Percentiles rank a stretch among this genome's conserved stretches.
phyloP scores from a whole-genome alignment of 495 filamentous ascomycete genomes.

The Trichoderma orchidacearum region DNA sequence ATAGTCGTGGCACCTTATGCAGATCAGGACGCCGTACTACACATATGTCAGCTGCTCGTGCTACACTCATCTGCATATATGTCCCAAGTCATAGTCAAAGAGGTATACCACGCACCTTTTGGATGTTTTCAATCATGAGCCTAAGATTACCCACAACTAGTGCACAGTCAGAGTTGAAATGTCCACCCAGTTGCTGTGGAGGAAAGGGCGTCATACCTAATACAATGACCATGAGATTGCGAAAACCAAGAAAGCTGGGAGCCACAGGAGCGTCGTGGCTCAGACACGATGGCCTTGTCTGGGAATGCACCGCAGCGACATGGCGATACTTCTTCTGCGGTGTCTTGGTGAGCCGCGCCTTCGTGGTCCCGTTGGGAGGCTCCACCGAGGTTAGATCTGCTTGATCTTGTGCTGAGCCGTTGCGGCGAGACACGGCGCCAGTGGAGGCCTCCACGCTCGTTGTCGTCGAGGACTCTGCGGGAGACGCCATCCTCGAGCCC shows the following conservation, averaged over 20 bases:
- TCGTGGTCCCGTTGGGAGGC: neutral
- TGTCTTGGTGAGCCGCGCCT: constrained; percentile 9
- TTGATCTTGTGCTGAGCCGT: neutral
- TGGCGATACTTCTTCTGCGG: constrained; percentile 62
- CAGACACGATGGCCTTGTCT: constrained; percentile 59
- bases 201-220: constrained; percentile 43
- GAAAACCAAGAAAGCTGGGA: constrained; percentile 83
- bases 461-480: neutral
- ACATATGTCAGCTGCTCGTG: constrained; percentile 5
- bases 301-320: constrained; percentile 70
- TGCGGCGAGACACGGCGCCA: neutral
- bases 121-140: constrained; percentile 90
- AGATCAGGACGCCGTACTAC: constrained; percentile 88
- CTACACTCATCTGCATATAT: constrained; percentile 1
- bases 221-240: constrained; percentile 93
- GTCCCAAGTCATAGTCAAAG: neutral
- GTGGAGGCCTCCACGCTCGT: constrained; percentile 1
- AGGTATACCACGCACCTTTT: constrained; percentile 51
- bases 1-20: constrained; percentile 82
- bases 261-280: constrained; percentile 62
- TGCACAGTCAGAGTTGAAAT: neutral
- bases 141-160: constrained; percentile 84
- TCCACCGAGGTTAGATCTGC: neutral
- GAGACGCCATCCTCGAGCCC: neutral
- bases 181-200: neutral